Base-by-base conservation (phyloP, 2,329 filamentous ascomycete genomes). In the Fusarium sp. region DNA sequence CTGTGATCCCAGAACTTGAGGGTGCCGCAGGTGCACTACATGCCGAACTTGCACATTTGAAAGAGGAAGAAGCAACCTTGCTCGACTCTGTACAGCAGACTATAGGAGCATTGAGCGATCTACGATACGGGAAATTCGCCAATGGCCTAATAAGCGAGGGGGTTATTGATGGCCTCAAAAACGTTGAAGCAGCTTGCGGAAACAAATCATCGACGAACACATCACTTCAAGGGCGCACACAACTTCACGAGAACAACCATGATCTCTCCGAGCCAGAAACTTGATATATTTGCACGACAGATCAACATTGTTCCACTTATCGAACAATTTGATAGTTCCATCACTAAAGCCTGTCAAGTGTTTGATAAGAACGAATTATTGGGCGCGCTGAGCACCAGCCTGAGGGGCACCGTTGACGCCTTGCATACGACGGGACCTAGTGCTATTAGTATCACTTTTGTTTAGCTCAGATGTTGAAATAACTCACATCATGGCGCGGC, bases 121-220 rank as follows among this genome's bases (percentile, higher is more conserved):
- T 97, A 61, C 90, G 93, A 50, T 95, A 96, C 77, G 94, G 95
- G 41, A 91, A 91, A 61, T 88, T 96, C 65, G 86, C 89, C 39
- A 92, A 93, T 71, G 81, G 86, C 28, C 86, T 90, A 66, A 82
- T 95, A 36, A 86, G 86, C 31, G 86, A 90, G 51, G 91, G 95
- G 73, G 88, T 94, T 35, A 83, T 94, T 24, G 88, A 91, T 51
- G 91, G 91, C 11, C 83, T 96, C n/a, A 76, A 75, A 22, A 76
- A 78, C 38, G 76, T 83, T 47, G 89, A 93, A 79, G 85, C 89
- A 69, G 86, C 87, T 30, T 95, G 92, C 80, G 86, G 88, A 67
- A 79, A 75, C 63, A 87, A 85, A 70, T 80, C 74, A 41, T 85
- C 76, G 82, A 68, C 44, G 33, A 68, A 48, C 61, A 63, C 38